These are phyloP conservation scores for Mycena haematopus DNA, from an alignment of 768 basidiomycete genomes.

Conservation along the genomic window DNA sequence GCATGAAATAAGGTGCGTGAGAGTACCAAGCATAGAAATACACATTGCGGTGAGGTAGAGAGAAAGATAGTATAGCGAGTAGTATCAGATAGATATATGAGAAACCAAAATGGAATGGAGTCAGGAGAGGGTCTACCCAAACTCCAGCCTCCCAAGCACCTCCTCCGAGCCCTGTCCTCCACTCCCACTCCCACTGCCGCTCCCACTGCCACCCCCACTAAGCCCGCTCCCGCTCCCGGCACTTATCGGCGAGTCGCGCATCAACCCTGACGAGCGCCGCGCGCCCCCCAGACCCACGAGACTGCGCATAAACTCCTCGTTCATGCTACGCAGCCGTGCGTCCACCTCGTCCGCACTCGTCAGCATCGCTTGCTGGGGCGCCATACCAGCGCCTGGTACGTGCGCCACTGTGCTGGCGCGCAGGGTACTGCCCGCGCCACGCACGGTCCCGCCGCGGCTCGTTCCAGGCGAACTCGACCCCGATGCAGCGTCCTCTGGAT, in stretches of 20 bases:
- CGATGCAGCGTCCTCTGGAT: conserved; percentile 1
- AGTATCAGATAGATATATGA: neutral
- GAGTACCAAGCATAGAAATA: neutral
- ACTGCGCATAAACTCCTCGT: conserved; percentile 68
- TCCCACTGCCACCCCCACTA: conserved; percentile 27
- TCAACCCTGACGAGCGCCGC: conserved; percentile 9
- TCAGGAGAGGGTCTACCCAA: conserved; percentile 16
- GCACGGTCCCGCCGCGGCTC: conserved; percentile 25
- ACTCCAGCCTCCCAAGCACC: conserved; percentile 63
- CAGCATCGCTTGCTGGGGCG: conserved; percentile 55
- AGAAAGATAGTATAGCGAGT: neutral
- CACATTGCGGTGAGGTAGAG: neutral
- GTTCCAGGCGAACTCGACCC: conserved; percentile 22
- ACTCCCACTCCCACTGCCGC: conserved; percentile 31
- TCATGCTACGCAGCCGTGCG: conserved; percentile 67
- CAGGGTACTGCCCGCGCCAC: conserved; percentile 15
- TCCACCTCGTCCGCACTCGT: conserved; percentile 74
- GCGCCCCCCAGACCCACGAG: conserved; percentile 61
- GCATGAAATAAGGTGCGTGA: neutral
- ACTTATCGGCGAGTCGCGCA: conserved; percentile 9
- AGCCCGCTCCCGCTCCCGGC: conserved; percentile 7
- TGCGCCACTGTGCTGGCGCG: conserved; percentile 10
- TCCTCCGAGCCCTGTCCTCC: conserved; percentile 53
- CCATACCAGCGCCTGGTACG: conserved; percentile 10
- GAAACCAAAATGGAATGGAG: neutral